A percentile compares a stretch with the other conserved stretches of the same genome.
phyloP scores from a whole-genome alignment of 1,284 basidiomycete genomes.

The Apiotrichum gracile region DNA sequence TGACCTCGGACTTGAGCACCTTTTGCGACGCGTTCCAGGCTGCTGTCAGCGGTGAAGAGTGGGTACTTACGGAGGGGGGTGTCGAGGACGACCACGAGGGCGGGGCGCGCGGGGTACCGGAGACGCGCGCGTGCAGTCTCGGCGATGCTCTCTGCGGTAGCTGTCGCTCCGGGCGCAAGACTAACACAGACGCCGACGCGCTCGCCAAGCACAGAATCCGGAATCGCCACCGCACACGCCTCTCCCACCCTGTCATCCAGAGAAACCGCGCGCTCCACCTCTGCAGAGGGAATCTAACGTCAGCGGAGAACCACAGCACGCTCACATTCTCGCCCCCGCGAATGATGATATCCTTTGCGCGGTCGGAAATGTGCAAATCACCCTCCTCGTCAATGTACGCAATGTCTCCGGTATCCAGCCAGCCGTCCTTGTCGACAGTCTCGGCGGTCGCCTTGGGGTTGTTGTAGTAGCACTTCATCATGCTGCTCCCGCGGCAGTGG shows the following conservation, averaged over 20 bases:
- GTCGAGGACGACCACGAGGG: constrained; percentile 11
- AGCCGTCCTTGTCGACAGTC: constrained; percentile 29
- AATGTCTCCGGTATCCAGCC: constrained; percentile 42
- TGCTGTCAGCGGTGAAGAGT: constrained; percentile 4
- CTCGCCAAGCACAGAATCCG: constrained; percentile 33
- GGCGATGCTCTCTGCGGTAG: constrained; percentile 3
- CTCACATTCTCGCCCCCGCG: constrained; percentile 39
- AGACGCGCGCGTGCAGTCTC: neutral
- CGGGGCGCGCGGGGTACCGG: constrained; percentile 11
- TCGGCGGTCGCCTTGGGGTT: constrained; percentile 26
- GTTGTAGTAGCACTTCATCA: constrained; percentile 42
- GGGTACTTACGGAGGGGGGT: constrained; percentile 26
- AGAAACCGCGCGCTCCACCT: constrained; percentile 40
- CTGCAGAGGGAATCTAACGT: constrained; percentile 33
- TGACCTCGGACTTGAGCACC: constrained; percentile 13
- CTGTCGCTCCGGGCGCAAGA: constrained; percentile 15
- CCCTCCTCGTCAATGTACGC: constrained; percentile 34
- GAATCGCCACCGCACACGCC: constrained; percentile 35
- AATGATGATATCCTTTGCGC: constrained; percentile 43
- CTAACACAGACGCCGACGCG: constrained; percentile 32
- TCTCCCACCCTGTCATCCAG: constrained; percentile 29
- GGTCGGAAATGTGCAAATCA: constrained; percentile 36
- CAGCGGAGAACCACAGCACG: constrained; percentile 20
- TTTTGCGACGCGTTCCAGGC: constrained; percentile 17
- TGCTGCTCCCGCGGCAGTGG: constrained; percentile 32